phyloP scores from a whole-genome alignment of 495 filamentous ascomycete species.

The Glonium stellatum region DNA sequence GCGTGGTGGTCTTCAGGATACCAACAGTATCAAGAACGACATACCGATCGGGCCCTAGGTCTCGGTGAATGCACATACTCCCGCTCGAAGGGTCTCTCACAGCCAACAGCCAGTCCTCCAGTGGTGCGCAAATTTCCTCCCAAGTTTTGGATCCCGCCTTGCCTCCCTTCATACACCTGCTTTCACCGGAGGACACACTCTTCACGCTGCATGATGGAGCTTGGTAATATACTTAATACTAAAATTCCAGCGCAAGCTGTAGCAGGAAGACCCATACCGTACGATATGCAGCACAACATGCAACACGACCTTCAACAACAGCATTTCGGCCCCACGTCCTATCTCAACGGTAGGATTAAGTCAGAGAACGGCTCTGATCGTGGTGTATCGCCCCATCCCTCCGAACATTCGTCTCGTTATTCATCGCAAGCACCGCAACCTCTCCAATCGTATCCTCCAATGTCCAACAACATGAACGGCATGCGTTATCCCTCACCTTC shows the following conservation, averaged over 20 bases:
- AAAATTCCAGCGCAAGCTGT: constrained; percentile 26
- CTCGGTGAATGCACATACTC: not conserved
- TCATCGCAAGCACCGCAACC: constrained; percentile 46
- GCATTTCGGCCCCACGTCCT: constrained; percentile 25
- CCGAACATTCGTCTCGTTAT: constrained; percentile 57
- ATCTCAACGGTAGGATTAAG: constrained; percentile 40
- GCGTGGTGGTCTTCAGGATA: constrained; percentile 8
- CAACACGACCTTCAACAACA: constrained; percentile 32
- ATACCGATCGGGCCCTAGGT: constrained; percentile 1
- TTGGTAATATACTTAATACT: constrained; percentile 35
- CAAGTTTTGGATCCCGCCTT: not conserved
- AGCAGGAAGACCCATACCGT: constrained; percentile 11
- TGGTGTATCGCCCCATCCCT: constrained; percentile 60
- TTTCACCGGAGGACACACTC: constrained; percentile 11
- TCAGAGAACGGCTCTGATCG: constrained; percentile 60
- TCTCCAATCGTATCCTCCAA: constrained; percentile 37
- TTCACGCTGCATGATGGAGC: constrained; percentile 24
- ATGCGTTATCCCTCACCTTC: constrained; percentile 52
- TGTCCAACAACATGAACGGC: constrained; percentile 37
- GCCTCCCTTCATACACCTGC: constrained; percentile 3
- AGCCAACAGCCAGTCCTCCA: constrained; percentile 9
- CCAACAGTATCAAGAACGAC: constrained; percentile 13
- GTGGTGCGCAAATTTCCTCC: constrained; percentile 26
- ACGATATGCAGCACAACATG: constrained; percentile 33
- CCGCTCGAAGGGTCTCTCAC: constrained; percentile 4